Evolutionary conservation across 108 stramenopile genomes (phyloP).

Genomic region (Cyclostephanos tholiformis): DNA sequence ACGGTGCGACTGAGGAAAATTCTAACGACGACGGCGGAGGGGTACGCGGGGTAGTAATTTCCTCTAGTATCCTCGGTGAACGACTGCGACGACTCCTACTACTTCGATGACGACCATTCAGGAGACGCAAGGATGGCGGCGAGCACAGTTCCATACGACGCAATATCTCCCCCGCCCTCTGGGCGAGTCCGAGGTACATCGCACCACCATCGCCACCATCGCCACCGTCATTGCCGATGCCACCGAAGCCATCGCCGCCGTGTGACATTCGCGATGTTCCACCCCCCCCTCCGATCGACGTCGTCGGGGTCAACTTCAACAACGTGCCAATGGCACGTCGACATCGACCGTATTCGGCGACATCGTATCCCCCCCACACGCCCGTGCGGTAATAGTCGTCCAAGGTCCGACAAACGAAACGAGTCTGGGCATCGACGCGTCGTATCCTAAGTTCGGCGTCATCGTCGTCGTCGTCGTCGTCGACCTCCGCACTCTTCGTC

Average conservation of each 20-base stretch:
- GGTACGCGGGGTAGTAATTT: too few species aligned
- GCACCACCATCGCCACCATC: too few species aligned
- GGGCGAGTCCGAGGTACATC: slow-evolving; percentile 29
- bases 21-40: too few species aligned
- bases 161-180: slow-evolving; percentile 32
- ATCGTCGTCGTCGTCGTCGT: background rate
- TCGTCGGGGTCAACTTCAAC: slow-evolving; percentile 3
- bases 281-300: background rate
- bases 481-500: background rate
- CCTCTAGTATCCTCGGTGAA: too few species aligned
- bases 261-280: too few species aligned
- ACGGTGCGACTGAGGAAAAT: background rate
- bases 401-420: slow-evolving; percentile 32
- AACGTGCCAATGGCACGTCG: slow-evolving; percentile 41
- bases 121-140: slow-evolving; percentile 1
- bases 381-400: slow-evolving; percentile 39
- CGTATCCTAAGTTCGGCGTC: slow-evolving; percentile 9
- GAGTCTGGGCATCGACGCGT: slow-evolving; percentile 36
- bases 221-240: too few species aligned
- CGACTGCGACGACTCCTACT: background rate
- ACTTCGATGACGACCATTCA: background rate
- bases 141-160: slow-evolving; percentile 39
- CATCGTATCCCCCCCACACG: slow-evolving; percentile 28
- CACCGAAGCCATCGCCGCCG: too few species aligned
- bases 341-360: slow-evolving; percentile 29